Evolutionary conservation across 805 yeast species (phyloP).

Genomic region (Candida hispaniensis): DNA sequence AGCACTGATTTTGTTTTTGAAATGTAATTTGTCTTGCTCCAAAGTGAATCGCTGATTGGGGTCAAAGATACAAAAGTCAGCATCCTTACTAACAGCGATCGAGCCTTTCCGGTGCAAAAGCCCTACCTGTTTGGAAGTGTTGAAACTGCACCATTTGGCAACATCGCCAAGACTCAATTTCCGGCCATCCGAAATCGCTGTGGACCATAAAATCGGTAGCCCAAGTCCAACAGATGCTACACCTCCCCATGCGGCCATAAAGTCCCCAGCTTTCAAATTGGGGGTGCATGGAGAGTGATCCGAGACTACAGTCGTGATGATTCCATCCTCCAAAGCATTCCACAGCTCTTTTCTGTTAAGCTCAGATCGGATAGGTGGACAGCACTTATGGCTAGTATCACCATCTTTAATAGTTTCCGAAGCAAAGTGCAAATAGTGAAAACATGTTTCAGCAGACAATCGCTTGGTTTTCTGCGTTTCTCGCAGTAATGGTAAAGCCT

Average conservation of each 20-base stretch:
- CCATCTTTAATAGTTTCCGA: slow-evolving; percentile 72
- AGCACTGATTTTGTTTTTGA: slow-evolving; percentile 83
- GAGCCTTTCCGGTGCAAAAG: slow-evolving; percentile 60
- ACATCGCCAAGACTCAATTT: slow-evolving; percentile 47
- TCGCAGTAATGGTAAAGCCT: slow-evolving; percentile 63
- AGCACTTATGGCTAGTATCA: slow-evolving; percentile 80
- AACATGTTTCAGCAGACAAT: slow-evolving; percentile 84
- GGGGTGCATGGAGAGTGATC: slow-evolving; percentile 98
- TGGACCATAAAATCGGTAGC: slow-evolving; percentile 68
- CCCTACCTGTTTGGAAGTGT: slow-evolving; percentile 83
- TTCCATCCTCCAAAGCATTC: slow-evolving; percentile 57
- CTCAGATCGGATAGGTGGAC: slow-evolving; percentile 84
- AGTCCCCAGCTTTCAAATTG: slow-evolving; percentile 82
- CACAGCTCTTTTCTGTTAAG: slow-evolving; percentile 63
- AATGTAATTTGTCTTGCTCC: slow-evolving; percentile 34
- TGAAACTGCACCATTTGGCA: slow-evolving; percentile 66
- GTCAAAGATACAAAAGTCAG: slow-evolving; percentile 80
- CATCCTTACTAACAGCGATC: slow-evolving; percentile 67
- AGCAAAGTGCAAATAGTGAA: slow-evolving; percentile 71
- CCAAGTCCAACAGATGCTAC: slow-evolving; percentile 90
- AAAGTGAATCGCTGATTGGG: slow-evolving; percentile 40
- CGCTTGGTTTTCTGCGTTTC: slow-evolving; percentile 56
- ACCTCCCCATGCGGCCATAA: slow-evolving; percentile 94
- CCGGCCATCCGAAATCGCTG: slow-evolving; percentile 38
- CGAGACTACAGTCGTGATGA: slow-evolving; percentile 77